phyloP scores from a whole-genome alignment of 768 basidiomycete genomes.

The Hortiboletus flavorubellus region DNA sequence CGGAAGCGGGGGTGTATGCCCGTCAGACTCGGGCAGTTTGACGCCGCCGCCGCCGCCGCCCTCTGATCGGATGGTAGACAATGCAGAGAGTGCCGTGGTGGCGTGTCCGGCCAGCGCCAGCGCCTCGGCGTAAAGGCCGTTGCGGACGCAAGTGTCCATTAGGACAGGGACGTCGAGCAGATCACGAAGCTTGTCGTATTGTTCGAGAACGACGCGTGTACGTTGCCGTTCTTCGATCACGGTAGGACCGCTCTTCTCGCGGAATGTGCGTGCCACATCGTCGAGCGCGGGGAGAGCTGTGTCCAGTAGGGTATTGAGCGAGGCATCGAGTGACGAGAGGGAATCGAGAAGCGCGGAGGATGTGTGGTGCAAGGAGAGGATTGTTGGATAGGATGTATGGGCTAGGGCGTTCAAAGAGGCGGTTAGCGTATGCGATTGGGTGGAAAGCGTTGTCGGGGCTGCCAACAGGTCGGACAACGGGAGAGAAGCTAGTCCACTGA shows the following conservation, averaged over 20 bases:
- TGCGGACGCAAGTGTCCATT: constrained; percentile 90
- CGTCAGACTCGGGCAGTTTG: constrained; percentile 46
- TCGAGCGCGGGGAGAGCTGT: constrained; percentile 76
- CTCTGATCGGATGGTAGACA: constrained; percentile 36
- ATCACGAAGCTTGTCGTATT: constrained; percentile 90
- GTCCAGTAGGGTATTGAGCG: constrained; percentile 65
- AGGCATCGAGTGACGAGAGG: constrained; percentile 68
- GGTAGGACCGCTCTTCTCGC: constrained; percentile 58
- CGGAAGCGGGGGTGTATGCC: constrained; percentile 17
- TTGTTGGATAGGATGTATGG: constrained; percentile 87
- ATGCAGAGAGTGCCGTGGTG: constrained; percentile 41
- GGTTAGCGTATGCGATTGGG: constrained; percentile 83
- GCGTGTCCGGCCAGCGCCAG: constrained; percentile 81
- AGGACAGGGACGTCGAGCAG: constrained; percentile 87
- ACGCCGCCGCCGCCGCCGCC: constrained; percentile 8
- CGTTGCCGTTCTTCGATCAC: constrained; percentile 74
- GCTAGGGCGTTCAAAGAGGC: constrained; percentile 88
- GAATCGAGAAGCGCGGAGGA: constrained; percentile 72
- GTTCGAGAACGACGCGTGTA: constrained; percentile 84
- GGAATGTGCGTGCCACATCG: constrained; percentile 65
- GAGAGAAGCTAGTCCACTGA: constrained; percentile 61
- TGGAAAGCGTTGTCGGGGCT: constrained; percentile 74
- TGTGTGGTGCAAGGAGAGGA: constrained; percentile 81
- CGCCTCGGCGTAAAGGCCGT: constrained; percentile 90
- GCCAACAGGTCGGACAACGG: constrained; percentile 64